phyloP scores from a whole-genome alignment of 2,329 filamentous ascomycete species.

The Xylaria sp. region DNA sequence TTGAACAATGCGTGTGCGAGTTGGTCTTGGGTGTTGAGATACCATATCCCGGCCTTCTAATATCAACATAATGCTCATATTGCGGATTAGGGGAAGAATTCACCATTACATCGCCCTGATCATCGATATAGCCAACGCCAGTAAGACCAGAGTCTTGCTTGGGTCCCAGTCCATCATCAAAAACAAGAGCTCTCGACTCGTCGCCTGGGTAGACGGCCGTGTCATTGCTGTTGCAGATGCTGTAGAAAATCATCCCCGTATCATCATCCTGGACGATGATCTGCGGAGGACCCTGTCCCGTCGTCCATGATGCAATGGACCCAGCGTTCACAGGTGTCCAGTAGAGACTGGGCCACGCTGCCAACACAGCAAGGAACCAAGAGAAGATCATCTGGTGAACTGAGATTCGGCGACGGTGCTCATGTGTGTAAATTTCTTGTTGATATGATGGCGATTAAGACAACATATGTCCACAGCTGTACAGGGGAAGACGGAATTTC shows the following conservation, averaged over 20 bases:
- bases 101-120: background rate
- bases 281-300: conserved; percentile 14
- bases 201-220: conserved; percentile 15
- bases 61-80: background rate
- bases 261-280: conserved; percentile 21
- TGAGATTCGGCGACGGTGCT: too few species aligned
- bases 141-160: conserved; percentile 12
- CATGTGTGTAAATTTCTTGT: background rate
- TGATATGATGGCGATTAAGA: background rate
- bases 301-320: conserved; percentile 8
- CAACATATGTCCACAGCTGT: background rate
- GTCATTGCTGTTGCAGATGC: conserved; percentile 18
- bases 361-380: background rate
- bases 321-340: background rate
- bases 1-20: conserved; percentile 9
- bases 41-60: conserved; percentile 9
- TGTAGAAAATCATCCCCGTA: conserved; percentile 18
- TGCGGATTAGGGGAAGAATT: background rate
- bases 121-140: conserved; percentile 5
- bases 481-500: background rate
- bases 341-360: background rate
- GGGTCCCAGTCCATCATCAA: conserved; percentile 6
- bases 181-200: conserved; percentile 7
- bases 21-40: background rate
- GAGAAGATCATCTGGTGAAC: background rate